phyloP scores from a whole-genome alignment of 1,139 yeast genomes.

The Kurtzmaniella quercitrusa region DNA sequence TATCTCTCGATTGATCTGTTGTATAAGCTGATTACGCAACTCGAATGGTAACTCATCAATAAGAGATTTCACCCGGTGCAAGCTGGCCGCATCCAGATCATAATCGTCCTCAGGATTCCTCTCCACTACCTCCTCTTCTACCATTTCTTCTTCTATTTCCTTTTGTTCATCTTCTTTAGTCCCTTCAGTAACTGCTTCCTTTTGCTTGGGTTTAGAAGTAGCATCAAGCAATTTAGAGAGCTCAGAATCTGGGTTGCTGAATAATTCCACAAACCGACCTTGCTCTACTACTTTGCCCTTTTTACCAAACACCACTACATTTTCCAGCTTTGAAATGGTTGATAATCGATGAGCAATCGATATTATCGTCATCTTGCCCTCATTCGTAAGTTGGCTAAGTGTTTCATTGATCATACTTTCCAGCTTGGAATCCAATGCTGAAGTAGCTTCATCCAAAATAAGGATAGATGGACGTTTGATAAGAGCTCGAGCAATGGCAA shows the following conservation, averaged over 20 bases:
- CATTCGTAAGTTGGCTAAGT: slow-evolving; percentile 44
- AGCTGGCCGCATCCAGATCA: slow-evolving; percentile 2
- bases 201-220: slow-evolving; percentile 11
- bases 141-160: slow-evolving; percentile 19
- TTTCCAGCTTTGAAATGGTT: slow-evolving; percentile 56
- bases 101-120: slow-evolving; percentile 1
- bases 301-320: slow-evolving; percentile 54
- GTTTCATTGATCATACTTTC: slow-evolving; percentile 65
- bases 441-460: slow-evolving; percentile 74
- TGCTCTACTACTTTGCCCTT: slow-evolving; percentile 40
- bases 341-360: slow-evolving; percentile 91
- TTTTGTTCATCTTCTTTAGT: slow-evolving; percentile 11
- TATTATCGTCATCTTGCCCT: slow-evolving; percentile 74
- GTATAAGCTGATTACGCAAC: slow-evolving; percentile 25
- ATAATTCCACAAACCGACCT: slow-evolving; percentile 40
- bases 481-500: slow-evolving; percentile 82
- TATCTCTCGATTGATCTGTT: slow-evolving; percentile 24
- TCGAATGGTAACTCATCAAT: slow-evolving; percentile 39
- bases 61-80: slow-evolving; percentile 29
- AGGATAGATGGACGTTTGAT: slow-evolving; percentile 59
- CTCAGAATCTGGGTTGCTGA: slow-evolving; percentile 40
- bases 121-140: slow-evolving; percentile 18
- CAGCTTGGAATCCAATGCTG: slow-evolving; percentile 72
- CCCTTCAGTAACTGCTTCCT: slow-evolving; percentile 14
- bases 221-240: slow-evolving; percentile 38